These are phyloP conservation scores for Dentipellis sp. DNA, from an alignment of 768 basidiomycete genomes.

Conservation along the genomic window DNA sequence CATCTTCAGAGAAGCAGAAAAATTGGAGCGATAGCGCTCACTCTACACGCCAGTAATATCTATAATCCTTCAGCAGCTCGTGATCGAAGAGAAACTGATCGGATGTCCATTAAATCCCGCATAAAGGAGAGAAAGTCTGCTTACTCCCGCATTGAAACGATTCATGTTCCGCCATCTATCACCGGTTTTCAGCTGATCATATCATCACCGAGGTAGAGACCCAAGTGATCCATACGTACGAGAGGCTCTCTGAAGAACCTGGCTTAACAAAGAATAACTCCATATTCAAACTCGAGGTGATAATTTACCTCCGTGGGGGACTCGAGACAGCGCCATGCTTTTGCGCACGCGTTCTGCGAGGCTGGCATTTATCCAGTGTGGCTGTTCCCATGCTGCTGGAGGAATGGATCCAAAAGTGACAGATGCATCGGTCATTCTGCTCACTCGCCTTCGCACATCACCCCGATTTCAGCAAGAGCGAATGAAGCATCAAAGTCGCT, in stretches of 20 bases:
- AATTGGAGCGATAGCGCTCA: constrained; percentile 16
- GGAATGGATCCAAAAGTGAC: constrained; percentile 74
- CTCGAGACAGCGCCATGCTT: constrained; percentile 43
- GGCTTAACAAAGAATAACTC: no score
- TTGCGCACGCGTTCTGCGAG: constrained; percentile 36
- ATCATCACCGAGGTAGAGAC: constrained; percentile 16
- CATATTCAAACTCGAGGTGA: neutral
- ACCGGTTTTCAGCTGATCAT: no score
- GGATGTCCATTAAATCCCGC: neutral
- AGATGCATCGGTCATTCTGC: constrained; percentile 47
- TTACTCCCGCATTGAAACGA: constrained; percentile 83
- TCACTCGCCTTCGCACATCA: constrained; percentile 34
- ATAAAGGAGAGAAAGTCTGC: constrained; percentile 2
- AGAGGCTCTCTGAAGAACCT: no score
- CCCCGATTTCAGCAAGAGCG: neutral
- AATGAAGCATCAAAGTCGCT: neutral
- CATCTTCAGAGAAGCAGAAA: neutral
- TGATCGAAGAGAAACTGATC: constrained; percentile 45
- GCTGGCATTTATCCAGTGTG: constrained; percentile 53
- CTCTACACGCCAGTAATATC: constrained; percentile 43
- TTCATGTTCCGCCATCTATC: constrained; percentile 82
- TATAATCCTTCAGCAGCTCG: constrained; percentile 25
- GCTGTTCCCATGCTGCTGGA: constrained; percentile 68
- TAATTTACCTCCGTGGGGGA: constrained; percentile 38
- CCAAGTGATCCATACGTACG: constrained; percentile 16